Evolutionary conservation across 768 basidiomycete species (phyloP).

Genomic region (Agaricus sinodeliciosus): DNA sequence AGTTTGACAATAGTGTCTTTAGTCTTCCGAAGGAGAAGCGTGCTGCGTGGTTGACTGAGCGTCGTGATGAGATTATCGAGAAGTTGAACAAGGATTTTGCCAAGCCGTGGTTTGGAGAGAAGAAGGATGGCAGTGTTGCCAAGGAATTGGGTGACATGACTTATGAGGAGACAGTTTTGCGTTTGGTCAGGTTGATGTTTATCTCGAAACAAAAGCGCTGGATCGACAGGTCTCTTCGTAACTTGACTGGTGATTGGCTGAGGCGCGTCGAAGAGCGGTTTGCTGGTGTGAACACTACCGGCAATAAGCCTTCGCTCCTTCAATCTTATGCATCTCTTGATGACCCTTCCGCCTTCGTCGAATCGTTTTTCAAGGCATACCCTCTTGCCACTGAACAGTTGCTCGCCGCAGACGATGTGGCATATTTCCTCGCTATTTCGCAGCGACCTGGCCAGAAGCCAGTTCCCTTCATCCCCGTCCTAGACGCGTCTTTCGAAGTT

Average conservation of each 20-base stretch:
- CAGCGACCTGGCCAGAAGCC: slow-evolving; percentile 98
- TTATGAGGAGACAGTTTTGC: slow-evolving; percentile 90
- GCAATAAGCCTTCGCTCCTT: slow-evolving; percentile 75
- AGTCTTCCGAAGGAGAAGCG: slow-evolving; percentile 95
- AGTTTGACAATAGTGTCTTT: slow-evolving; percentile 97
- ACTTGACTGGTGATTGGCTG: slow-evolving; percentile 95
- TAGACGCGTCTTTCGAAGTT: slow-evolving; percentile 90
- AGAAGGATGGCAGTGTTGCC: slow-evolving; percentile 83
- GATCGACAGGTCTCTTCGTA: slow-evolving; percentile 88
- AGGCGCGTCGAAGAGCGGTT: slow-evolving; percentile 94
- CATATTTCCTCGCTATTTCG: slow-evolving; percentile 92
- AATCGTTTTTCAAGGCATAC: slow-evolving; percentile 81
- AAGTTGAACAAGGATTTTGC: slow-evolving; percentile 94
- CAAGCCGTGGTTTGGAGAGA: slow-evolving; percentile 97
- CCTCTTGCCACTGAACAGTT: slow-evolving; percentile 78
- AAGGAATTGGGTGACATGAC: slow-evolving; percentile 95
- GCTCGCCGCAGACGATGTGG: slow-evolving; percentile 87
- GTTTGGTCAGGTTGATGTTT: slow-evolving; percentile 93
- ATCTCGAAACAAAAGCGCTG: slow-evolving; percentile 87
- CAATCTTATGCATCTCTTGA: slow-evolving; percentile 82
- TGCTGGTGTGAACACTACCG: slow-evolving; percentile 76
- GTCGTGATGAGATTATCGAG: slow-evolving; percentile 80
- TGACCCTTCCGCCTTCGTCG: slow-evolving; percentile 71
- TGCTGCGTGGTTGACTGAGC: slow-evolving; percentile 77
- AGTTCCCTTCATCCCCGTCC: slow-evolving; percentile 94